Evolutionary conservation across 495 filamentous ascomycete genomes (phyloP).

Genomic region (Neurospora sp.): DNA sequence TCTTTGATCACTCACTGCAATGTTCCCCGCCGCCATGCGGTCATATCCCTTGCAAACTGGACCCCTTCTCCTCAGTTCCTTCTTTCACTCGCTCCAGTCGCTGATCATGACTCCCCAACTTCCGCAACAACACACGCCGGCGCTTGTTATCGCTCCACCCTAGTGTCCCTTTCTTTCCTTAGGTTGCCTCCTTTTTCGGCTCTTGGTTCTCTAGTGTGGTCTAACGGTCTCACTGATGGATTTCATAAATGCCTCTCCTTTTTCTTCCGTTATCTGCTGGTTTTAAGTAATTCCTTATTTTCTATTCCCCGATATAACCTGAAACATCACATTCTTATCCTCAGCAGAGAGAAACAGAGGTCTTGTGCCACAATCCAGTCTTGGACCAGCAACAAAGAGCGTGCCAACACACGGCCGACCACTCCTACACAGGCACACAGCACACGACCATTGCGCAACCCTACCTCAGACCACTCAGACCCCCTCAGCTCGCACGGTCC

Average conservation of each 20-base stretch:
- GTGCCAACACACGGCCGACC: background rate
- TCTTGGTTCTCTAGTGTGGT: background rate
- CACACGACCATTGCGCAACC: background rate
- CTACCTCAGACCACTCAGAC: background rate
- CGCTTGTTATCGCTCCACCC: background rate
- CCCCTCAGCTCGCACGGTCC: background rate
- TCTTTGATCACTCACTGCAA: background rate
- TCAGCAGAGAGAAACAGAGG: background rate
- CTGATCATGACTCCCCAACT: background rate
- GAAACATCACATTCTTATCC: background rate
- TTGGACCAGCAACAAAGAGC: background rate
- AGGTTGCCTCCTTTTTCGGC: background rate
- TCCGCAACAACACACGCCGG: background rate
- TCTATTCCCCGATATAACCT: background rate
- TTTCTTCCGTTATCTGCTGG: background rate
- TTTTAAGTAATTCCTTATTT: background rate
- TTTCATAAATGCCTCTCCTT: background rate
- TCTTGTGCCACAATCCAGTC: background rate
- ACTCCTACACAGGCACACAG: background rate
- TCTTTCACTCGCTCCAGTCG: background rate
- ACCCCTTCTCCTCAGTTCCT: background rate
- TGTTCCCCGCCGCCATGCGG: background rate
- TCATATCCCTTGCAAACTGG: background rate
- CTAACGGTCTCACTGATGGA: background rate
- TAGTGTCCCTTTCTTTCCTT: background rate